Conservation (phyloP, 306 rosid genomes). For the Quercus robur region DNA sequence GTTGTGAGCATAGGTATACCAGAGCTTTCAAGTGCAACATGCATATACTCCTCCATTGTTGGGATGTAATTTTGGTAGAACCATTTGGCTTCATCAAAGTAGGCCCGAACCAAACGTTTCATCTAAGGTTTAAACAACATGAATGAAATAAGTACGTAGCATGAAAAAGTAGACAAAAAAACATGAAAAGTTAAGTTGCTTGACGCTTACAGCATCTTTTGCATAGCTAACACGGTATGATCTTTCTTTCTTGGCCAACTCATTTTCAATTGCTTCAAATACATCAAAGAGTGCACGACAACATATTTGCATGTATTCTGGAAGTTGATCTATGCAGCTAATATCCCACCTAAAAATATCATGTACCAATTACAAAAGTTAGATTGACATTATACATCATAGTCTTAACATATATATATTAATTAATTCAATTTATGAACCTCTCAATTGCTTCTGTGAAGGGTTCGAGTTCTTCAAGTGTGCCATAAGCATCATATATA, state of each 20-base stretch:
- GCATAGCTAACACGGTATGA: constrained; percentile 10
- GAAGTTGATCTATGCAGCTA: neutral
- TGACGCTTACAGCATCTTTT: constrained; percentile 22
- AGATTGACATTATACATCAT: too few species aligned
- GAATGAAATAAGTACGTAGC: too few species aligned
- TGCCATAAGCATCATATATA: constrained; percentile 47
- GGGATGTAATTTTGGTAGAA: constrained; percentile 26
- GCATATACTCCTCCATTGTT: constrained; percentile 31
- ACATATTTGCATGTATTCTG: neutral
- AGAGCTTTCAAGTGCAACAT: constrained; percentile 6
- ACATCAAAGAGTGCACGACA: neutral
- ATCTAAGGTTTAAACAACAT: neutral
- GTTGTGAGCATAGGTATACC: neutral
- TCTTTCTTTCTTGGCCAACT: constrained; percentile 14
- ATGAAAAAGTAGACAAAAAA: too few species aligned
- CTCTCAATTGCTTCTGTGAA: constrained; percentile 42
- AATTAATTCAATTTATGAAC: constrained; percentile 4
- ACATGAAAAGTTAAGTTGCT: too few species aligned
- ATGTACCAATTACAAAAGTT: too few species aligned
- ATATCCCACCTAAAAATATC: neutral
- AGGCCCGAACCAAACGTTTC: constrained; percentile 1
- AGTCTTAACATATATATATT: too few species aligned
- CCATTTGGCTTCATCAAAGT: constrained; percentile 35
- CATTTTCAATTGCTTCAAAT: constrained; percentile 28
- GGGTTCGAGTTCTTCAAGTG: constrained; percentile 44